Evolutionary conservation across 257 asterid genomes (phyloP).

Genomic region (Forsythia viridissima): DNA sequence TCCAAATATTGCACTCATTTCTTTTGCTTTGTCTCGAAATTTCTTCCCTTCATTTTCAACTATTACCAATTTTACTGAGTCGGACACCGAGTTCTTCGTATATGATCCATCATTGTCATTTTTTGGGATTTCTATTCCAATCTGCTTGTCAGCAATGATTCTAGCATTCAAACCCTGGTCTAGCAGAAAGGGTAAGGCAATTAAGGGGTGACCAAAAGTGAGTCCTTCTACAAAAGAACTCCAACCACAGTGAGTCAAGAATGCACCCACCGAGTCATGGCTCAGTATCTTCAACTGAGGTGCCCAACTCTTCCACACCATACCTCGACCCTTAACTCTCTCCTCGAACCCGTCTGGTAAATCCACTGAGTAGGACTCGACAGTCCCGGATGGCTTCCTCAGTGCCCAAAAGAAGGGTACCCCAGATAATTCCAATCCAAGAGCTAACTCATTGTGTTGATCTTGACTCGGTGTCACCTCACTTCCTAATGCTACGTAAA

Average conservation of each 20-base stretch:
- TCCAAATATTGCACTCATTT: slow-evolving; percentile 20
- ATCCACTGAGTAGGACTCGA: background rate
- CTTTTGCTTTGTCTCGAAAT: slow-evolving; percentile 23
- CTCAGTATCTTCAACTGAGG: slow-evolving; percentile 50
- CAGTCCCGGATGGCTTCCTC: slow-evolving; percentile 22
- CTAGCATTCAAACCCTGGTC: slow-evolving; percentile 22
- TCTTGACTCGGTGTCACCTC: slow-evolving; percentile 34
- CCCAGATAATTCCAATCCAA: slow-evolving; percentile 43
- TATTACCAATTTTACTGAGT: slow-evolving; percentile 35
- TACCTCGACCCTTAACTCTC: slow-evolving; percentile 34
- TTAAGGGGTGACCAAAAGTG: slow-evolving; percentile 28
- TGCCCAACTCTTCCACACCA: slow-evolving; percentile 51
- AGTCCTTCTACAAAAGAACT: slow-evolving; percentile 44
- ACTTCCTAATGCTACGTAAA: slow-evolving; percentile 49
- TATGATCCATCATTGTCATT: slow-evolving; percentile 33
- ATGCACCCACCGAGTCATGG: slow-evolving; percentile 45
- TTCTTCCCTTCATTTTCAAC: slow-evolving; percentile 16
- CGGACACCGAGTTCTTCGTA: slow-evolving; percentile 31
- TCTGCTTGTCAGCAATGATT: background rate
- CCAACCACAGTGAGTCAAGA: slow-evolving; percentile 47
- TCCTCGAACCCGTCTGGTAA: slow-evolving; percentile 37
- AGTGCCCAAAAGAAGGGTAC: slow-evolving; percentile 45
- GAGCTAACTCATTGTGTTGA: slow-evolving; percentile 41
- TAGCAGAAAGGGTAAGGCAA: slow-evolving; percentile 36
- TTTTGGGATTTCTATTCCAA: background rate